Evolutionary conservation across 768 basidiomycete species (phyloP), one percentile per base, ranked within the genome.

Genomic region (Lactarius psammicola): DNA sequence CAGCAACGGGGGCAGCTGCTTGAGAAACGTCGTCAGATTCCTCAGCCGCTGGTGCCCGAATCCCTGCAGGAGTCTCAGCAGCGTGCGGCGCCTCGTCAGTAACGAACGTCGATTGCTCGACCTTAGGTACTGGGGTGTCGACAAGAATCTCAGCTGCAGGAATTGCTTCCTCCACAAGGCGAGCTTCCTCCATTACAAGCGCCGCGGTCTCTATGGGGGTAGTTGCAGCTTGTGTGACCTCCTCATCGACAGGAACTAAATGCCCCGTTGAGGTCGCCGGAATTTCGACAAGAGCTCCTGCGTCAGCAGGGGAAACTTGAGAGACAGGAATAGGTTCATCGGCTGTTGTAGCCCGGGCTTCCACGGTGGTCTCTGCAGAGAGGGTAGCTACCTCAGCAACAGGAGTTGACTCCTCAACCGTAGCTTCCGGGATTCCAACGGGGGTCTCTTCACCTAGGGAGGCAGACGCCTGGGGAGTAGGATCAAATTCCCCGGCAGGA

Each of bases 401-500:
- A 17, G 18, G n/a, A 18, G 7, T 36, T 4, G 23, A 10, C 57
- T 18, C 31, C 15, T 60, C 59, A 11, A 10, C 40, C 20, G 18
- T 26, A 31, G 26, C 5, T 17, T 26, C 31, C 9, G n/a, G 38
- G 17, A 18, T 56, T 58, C 56, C 54, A 5, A 18, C 30, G 26
- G 55, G 15, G 31, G 17, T 8, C 33, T 64, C 53, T 40, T 26
- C 31, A 26, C 26, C 49, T 10, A 26, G 57, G 15, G 49, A 34
- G 18, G n/a, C 33, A 13, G 31, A 40, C 33, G 56, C 63, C 46
- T 51, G 59, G 54, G 62, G 31, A 15, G 54, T 51, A 56, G 57
- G 56, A 26, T 23, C 30, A 10, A 56, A 28, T 31, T 51, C 66
- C 60, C 56, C n/a, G 20, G 34, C 18, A 1, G n/a, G 54, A 53